Evolutionary conservation across 2,329 filamentous ascomycete species (phyloP), one percentile per base, ranked within the genome.

Genomic region (Clonostachys byssicola): DNA sequence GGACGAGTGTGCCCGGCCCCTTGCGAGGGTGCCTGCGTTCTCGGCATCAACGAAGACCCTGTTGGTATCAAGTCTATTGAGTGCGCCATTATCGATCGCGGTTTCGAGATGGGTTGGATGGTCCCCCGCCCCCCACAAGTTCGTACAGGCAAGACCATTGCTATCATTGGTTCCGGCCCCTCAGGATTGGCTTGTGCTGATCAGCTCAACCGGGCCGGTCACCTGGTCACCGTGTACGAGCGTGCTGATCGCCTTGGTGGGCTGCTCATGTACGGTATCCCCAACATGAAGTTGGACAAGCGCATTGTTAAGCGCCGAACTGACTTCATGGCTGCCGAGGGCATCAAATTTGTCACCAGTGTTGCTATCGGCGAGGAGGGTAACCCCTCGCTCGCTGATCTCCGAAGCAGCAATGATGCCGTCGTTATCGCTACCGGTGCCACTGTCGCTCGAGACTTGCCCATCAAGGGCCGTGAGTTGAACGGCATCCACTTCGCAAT

Each of bases 261-360:
- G 67, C 78, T 97, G 47, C 81, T 97, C 60, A 96, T 96, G 92
- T 96, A 97, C 64, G 92, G 92, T 56, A 97, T 97, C 56, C 92
- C 92, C 56, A 97, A 97, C 77, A 97, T 97, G 92, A 97, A 97
- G 77, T 87, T 97, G 40, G 92, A 97, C 75, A 97, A 97, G 80
- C 90, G 90, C 63, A 85, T 96, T 53, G 92, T 97, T 51, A 92
- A 96, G 77, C 88, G 92, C 45, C 88, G 92, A 66, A 91, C 94
- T 43, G 89, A 96, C 69, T 91, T 97, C 70, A 92, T 96, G 89
- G 89, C 88, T 47, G 81, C 85, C 5, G 92, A 96, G 70, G 92
- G 92, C 43, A 73, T 96, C 62, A 78, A 79, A 45, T 96, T 95
- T 72, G 83, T 89, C 69, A 88, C 88, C 34, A 83, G 85, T 51